A percentile compares a stretch with the other conserved stretches of the same genome.
Evolutionary conservation across 2,329 filamentous ascomycete species (phyloP).

Genomic region (Fusarium sp.): DNA sequence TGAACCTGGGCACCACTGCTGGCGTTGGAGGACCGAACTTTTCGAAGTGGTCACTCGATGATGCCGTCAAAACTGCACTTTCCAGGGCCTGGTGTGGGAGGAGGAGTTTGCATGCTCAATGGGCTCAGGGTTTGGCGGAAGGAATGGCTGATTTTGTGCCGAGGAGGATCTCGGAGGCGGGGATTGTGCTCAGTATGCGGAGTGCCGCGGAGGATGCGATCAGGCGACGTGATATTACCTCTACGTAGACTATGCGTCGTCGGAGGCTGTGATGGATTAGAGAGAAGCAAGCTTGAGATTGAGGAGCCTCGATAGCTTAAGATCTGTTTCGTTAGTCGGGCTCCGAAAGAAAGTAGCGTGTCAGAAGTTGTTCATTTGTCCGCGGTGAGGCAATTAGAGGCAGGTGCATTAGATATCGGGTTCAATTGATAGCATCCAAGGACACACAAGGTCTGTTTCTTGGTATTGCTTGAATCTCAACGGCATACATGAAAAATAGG

Average conservation of each 20-base stretch:
- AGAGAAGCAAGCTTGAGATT: background rate
- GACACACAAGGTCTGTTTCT: background rate
- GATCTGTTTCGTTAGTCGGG: background rate
- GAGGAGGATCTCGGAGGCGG: background rate
- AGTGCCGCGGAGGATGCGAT: background rate
- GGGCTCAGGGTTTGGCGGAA: background rate
- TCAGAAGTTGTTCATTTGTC: background rate
- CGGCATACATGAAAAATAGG: background rate
- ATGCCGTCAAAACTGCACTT: background rate
- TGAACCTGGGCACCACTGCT: background rate
- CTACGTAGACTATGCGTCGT: background rate
- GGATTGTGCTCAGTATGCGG: background rate
- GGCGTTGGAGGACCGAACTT: background rate
- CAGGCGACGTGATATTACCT: background rate
- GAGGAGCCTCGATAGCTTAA: no score
- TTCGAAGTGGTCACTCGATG: background rate
- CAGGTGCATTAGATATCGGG: background rate
- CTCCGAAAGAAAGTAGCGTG: background rate
- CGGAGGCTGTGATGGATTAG: background rate
- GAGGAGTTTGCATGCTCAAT: background rate
- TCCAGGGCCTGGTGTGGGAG: no score
- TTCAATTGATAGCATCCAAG: background rate
- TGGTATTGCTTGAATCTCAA: background rate
- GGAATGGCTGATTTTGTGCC: background rate
- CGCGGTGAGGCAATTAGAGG: background rate